Conservation (phyloP, 352 stramenopile genomes). For the Globisporangium polare region DNA sequence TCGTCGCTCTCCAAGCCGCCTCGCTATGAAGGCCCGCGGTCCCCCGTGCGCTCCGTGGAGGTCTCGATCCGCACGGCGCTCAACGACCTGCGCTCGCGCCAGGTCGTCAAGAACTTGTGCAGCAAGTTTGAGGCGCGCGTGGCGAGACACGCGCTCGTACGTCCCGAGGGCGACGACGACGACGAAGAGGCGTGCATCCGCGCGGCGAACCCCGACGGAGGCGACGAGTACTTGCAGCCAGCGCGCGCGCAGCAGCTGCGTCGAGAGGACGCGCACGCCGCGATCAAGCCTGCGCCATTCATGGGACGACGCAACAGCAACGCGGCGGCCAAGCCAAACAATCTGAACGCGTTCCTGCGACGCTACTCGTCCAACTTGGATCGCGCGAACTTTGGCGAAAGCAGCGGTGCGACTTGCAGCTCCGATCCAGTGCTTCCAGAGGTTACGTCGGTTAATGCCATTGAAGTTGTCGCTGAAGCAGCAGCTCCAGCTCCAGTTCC, state of each 20-base stretch:
- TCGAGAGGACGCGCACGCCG: conserved; percentile 4
- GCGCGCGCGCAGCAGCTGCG: conserved; percentile 12
- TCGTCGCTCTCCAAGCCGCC: conserved; percentile 12
- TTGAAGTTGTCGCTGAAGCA: neutral
- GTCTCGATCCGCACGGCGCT: conserved; percentile 42
- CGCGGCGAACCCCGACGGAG: conserved; percentile 6
- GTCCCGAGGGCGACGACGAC: conserved; percentile 11
- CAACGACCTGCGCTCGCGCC: conserved; percentile 44
- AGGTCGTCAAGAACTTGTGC: conserved; percentile 49
- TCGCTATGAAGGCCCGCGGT: conserved; percentile 10
- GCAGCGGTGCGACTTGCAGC: conserved; percentile 1
- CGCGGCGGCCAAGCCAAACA: conserved; percentile 36
- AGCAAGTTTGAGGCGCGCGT: conserved; percentile 40
- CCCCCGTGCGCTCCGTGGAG: conserved; percentile 23
- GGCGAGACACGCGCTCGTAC: conserved; percentile 11
- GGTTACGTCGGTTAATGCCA: neutral
- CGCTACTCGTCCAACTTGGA: conserved; percentile 69
- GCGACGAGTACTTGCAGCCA: conserved; percentile 15
- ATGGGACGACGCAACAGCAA: conserved; percentile 14
- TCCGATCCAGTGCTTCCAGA: neutral
- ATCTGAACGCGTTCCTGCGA: conserved; percentile 62
- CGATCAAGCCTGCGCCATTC: conserved; percentile 7
- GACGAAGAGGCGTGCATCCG: conserved; percentile 12
- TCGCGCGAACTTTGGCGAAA: conserved; percentile 17
- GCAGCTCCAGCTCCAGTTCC: neutral